These are phyloP conservation scores for Calocybe cyanea DNA, from an alignment of 768 basidiomycete species.

Conservation along the genomic window DNA sequence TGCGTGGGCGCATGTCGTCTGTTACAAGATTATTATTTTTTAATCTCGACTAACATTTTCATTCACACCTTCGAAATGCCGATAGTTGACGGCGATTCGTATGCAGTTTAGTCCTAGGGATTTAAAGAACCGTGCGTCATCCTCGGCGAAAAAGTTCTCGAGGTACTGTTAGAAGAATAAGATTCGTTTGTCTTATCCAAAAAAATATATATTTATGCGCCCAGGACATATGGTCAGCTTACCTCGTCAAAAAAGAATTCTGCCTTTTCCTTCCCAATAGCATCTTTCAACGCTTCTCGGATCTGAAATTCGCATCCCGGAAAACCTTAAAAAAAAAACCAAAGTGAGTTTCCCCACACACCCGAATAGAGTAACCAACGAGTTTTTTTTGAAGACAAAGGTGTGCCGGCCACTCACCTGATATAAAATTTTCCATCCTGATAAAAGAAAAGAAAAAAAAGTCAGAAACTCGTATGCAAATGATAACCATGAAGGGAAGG, in stretches of 20 bases:
- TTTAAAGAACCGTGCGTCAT: constrained; percentile 74
- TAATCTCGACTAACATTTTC: background rate
- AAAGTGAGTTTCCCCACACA: too few relatives aligned
- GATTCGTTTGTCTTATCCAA: too few relatives aligned
- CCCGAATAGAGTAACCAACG: too few relatives aligned
- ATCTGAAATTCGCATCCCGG: constrained; percentile 82
- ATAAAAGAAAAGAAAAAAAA: too few relatives aligned
- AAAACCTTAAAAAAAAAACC: too few relatives aligned
- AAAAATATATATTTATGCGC: too few relatives aligned
- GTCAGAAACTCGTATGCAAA: constrained; percentile 31
- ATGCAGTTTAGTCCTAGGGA: constrained; percentile 79
- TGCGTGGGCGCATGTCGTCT: constrained; percentile 79
- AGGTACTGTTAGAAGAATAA: too few relatives aligned
- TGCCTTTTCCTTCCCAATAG: constrained; percentile 63
- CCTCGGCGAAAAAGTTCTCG: constrained; percentile 78
- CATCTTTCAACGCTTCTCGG: constrained; percentile 58
- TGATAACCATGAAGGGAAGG: constrained; percentile 6
- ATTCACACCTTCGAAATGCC: constrained; percentile 57
- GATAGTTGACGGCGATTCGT: constrained; percentile 71
- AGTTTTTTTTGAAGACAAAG: too few relatives aligned
- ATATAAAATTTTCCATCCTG: constrained; percentile 82
- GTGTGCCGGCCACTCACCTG: too few relatives aligned
- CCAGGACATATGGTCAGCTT: too few relatives aligned
- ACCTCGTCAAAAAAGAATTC: constrained; percentile 86
- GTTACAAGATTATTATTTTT: background rate